Conservation (phyloP, 768 basidiomycete species). For the Xerocomellus intermedius region DNA sequence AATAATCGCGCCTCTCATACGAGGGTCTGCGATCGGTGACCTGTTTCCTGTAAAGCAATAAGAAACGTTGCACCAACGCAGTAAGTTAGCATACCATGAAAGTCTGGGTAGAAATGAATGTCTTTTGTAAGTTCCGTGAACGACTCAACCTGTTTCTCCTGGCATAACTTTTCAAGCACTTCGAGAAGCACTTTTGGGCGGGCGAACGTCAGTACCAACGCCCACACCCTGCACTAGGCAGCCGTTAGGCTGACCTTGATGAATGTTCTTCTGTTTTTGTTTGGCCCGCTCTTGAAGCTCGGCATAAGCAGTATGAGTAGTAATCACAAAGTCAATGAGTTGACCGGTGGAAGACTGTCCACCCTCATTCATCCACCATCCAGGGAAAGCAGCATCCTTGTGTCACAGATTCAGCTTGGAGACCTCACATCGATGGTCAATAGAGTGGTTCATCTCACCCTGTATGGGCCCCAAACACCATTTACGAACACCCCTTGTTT, state of each 20-base stretch:
- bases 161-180: conserved; percentile 62
- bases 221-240: neutral
- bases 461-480: conserved; percentile 93
- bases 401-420: conserved; percentile 2
- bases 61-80: neutral
- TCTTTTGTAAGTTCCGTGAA: conserved; percentile 87
- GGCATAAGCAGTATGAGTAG: conserved; percentile 83
- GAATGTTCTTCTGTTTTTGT: conserved; percentile 56
- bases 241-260: conserved; percentile 41
- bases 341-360: conserved; percentile 96
- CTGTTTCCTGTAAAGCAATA: conserved; percentile 68
- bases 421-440: neutral
- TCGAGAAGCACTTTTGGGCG: conserved; percentile 62
- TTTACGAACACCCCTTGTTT: conserved; percentile 80
- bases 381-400: conserved; percentile 84
- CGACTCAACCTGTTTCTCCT: conserved; percentile 52
- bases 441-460: conserved; percentile 37
- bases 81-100: conserved; percentile 60
- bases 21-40: conserved; percentile 93
- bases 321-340: conserved; percentile 94
- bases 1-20: conserved; percentile 88
- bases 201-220: neutral
- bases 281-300: conserved; percentile 65
- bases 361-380: conserved; percentile 99
- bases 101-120: conserved; percentile 92